Base-by-base conservation (phyloP, 495 filamentous ascomycete genomes). In the Extremus antarcticus region DNA sequence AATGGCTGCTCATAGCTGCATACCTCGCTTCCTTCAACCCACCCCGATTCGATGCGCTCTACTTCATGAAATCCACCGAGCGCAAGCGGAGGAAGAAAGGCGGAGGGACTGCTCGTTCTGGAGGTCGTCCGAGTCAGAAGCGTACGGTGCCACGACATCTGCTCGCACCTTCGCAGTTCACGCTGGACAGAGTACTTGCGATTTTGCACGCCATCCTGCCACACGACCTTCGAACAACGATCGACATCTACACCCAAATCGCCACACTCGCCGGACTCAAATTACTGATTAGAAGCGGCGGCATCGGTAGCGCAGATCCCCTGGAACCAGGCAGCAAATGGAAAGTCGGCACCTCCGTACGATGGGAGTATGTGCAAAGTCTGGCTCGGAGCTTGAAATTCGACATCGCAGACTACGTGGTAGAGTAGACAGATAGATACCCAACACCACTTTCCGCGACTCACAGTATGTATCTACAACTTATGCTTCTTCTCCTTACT, bases 21-120 rank as follows among this genome's bases (percentile, higher is more conserved):
- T 98, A 95, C 70, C 80, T 98, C 3, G 88, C 91, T 56, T 95
- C 90, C 2, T 87, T 90, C 72, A 97, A 87, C 64, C 82, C 87
- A 0, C 76, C 88, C 17, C 73, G 81, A 41, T 78, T 85, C 38
- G 92, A 98, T 68, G 75, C 81, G 1, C 76, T 82, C 25, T 83
- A 90, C 63, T 97, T 98, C 74, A 90, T 84, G 52, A 94, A 90
- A 53, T 77, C 81, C 64, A 81, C 82, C 51, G 80, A 86, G 3
- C 74, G 74, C 59, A 72, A 74, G 25, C 70, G 72, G 21, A 73
- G 73, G 57, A 68, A 68, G 32, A 67, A 72, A 8, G 68, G 70
- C 29, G 68, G 64, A 16, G 63, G 53, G 16, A 68, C 73, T 1
- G 50, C 60, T 13, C 52, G 48, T 15, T 51, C 52, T 15, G 48